Evolutionary conservation across 208 protist species (phyloP), one percentile per base, ranked within the genome.

Genomic region (Herpetomonas samuelpessoai): DNA sequence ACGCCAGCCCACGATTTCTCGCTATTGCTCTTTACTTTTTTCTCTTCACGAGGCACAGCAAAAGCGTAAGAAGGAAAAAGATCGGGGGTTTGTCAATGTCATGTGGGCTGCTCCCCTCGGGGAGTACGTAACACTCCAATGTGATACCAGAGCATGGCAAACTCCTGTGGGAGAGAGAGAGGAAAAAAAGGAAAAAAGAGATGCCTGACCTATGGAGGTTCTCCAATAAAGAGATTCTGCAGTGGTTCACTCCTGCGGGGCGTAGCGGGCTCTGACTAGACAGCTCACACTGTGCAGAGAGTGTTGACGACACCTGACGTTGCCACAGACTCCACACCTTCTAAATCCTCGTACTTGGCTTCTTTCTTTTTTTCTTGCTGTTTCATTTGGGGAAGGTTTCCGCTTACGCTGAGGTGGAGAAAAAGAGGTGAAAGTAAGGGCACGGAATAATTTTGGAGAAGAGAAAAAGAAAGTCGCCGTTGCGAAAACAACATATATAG

Each of bases 381-480:
- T n/a, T n/a, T n/a, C n/a, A n/a, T n/a, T n/a, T n/a, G n/a, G n/a
- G n/a, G n/a, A n/a, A n/a, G n/a, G n/a, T n/a, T n/a, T n/a, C n/a
- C n/a, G n/a, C n/a, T n/a, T n/a, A n/a, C n/a, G n/a, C n/a, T n/a
- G n/a, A n/a, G n/a, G n/a, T n/a, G n/a, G n/a, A n/a, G n/a, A n/a
- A n/a, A n/a, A n/a, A n/a, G n/a, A n/a, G n/a, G n/a, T n/a, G n/a
- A n/a, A n/a, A n/a, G n/a, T n/a, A n/a, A n/a, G n/a, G n/a, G n/a
- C n/a, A n/a, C n/a, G n/a, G n/a, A n/a, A n/a, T n/a, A n/a, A n/a
- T n/a, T n/a, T n/a, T n/a, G n/a, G n/a, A 60, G 53, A 61, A 39
- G 51, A 51, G 47, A 68, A 21, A 12, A 57, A 35, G 45, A 58
- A 39, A 50, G 45, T 19, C 14, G 21, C 35, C 35, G n/a, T n/a